Percentiles rank a stretch among this genome's conserved stretches.
phyloP scores from a whole-genome alignment of 495 filamentous ascomycete species.

The Hypoxylon perforatum region DNA sequence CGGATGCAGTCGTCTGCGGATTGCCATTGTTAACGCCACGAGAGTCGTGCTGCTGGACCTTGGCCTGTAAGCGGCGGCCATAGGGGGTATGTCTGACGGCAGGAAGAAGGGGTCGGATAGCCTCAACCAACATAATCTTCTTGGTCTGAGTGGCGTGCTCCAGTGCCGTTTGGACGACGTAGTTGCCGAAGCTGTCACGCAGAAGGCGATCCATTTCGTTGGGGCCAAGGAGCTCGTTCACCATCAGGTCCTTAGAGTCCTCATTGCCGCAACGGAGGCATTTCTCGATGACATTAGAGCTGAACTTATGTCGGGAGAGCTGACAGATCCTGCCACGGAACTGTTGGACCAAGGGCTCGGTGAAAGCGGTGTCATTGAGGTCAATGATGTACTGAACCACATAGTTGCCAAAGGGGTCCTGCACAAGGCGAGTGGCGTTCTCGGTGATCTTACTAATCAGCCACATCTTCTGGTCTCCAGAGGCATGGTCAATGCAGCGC shows the following conservation, averaged over 20 bases:
- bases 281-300: slow-evolving; percentile 98
- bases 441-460: slow-evolving; percentile 86
- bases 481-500: slow-evolving; percentile 96
- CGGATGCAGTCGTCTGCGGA: slow-evolving; percentile 50
- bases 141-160: slow-evolving; percentile 80
- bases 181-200: slow-evolving; percentile 93
- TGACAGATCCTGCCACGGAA: slow-evolving; percentile 79
- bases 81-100: slow-evolving; percentile 88
- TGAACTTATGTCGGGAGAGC: slow-evolving; percentile 97
- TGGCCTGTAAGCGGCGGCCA: slow-evolving; percentile 89
- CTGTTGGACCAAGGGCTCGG: slow-evolving; percentile 80
- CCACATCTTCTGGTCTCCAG: slow-evolving; percentile 85
- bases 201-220: slow-evolving; percentile 86
- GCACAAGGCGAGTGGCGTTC: slow-evolving; percentile 83
- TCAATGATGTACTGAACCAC: slow-evolving; percentile 99
- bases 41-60: slow-evolving; percentile 69
- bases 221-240: slow-evolving; percentile 80
- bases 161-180: slow-evolving; percentile 95
- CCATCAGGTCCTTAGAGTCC: slow-evolving; percentile 78
- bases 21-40: slow-evolving; percentile 41
- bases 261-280: slow-evolving; percentile 84
- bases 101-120: slow-evolving; percentile 83
- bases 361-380: slow-evolving; percentile 82
- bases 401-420: slow-evolving; percentile 98
- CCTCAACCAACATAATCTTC: slow-evolving; percentile 79